Base-by-base conservation (phyloP, 2,329 filamentous ascomycete species). In the Aspergillus clavatus region DNA sequence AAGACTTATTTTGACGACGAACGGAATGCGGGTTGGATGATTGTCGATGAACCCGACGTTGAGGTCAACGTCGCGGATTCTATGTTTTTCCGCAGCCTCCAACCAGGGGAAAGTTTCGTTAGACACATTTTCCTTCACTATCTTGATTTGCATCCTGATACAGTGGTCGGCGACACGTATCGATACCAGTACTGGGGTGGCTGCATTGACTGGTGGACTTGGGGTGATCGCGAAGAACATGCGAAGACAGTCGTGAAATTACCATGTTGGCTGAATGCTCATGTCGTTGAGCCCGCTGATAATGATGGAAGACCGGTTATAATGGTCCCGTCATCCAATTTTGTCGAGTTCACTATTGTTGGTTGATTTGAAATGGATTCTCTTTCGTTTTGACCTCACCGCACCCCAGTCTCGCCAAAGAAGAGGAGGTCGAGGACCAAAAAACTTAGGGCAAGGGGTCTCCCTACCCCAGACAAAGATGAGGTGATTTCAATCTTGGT, bases 271-370 rank as follows among this genome's bases (percentile, higher is more conserved):
- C 38, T 45, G 43, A 29, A 37, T 37, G 43, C 2, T 35, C 8
- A 21, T 37, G 43, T 45, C n/a, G 43, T 41, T 23, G 38, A 45
- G 14, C 43, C 43, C 12, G 16, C 23, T 42, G 43, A 42, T 42
- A 45, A 45, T 42, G 38, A 45, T 19, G 43, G 43, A 42, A 45
- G 38, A 21, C 43, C 43, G 19, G 16, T 29, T 19, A 41, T 42
- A 28, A 29, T 45, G 22, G 11, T 45, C 23, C 28, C 43, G 0
- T 41, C 29, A 29, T 45, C 43, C 18, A 40, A 46, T 28, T 18
- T 42, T 31, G 44, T 42, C 26, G 44, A 42, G 27, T 46, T 42
- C 29, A 42, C 40, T 18, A 26, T 46, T 33, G 40, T 46, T 46
- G 29, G 35, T 14, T 42, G 40, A 42, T 7, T 26, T 26, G 24